These are phyloP conservation scores for Butyriboletus loyo DNA, from an alignment of 768 basidiomycete genomes.

Conservation along the genomic window DNA sequence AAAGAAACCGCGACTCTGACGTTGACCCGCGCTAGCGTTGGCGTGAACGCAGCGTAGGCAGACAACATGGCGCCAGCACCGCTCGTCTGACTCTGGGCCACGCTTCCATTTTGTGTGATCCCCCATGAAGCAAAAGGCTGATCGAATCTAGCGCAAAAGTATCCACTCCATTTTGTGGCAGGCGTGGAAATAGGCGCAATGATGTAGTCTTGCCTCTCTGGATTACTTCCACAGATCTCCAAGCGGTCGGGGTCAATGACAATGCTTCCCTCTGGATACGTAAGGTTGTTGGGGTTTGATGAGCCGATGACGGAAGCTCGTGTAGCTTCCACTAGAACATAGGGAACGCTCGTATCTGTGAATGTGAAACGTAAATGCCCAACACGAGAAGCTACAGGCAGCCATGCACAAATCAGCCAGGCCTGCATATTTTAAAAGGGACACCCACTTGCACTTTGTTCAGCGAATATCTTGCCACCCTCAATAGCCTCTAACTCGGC, in stretches of 20 bases:
- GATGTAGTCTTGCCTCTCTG: conserved; percentile 70
- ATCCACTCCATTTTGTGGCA: conserved; percentile 36
- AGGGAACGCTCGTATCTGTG: conserved; percentile 42
- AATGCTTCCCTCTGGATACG: conserved; percentile 54
- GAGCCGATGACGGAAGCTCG: conserved; percentile 60
- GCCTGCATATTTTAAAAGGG: background rate
- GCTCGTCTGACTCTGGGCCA: conserved; percentile 25
- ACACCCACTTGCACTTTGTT: conserved; percentile 61
- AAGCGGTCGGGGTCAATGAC: conserved; percentile 38
- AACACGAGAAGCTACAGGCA: conserved; percentile 59
- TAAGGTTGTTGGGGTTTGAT: conserved; percentile 43
- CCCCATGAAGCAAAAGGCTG: conserved; percentile 46
- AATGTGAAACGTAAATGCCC: conserved; percentile 75
- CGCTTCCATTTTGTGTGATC: conserved; percentile 44
- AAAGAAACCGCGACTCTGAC: conserved; percentile 71
- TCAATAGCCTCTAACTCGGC: conserved; percentile 53
- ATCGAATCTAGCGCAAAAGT: conserved; percentile 61
- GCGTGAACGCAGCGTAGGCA: conserved; percentile 49
- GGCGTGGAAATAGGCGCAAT: conserved; percentile 54
- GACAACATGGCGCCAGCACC: conserved; percentile 46
- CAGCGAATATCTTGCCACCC: conserved; percentile 50
- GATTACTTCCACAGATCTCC: conserved; percentile 62
- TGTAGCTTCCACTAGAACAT: conserved; percentile 65
- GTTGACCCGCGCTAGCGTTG: conserved; percentile 36
- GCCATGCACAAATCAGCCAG: background rate